Base-by-base conservation (phyloP, 257 asterid species). In the Primulina huaijiensis region DNA sequence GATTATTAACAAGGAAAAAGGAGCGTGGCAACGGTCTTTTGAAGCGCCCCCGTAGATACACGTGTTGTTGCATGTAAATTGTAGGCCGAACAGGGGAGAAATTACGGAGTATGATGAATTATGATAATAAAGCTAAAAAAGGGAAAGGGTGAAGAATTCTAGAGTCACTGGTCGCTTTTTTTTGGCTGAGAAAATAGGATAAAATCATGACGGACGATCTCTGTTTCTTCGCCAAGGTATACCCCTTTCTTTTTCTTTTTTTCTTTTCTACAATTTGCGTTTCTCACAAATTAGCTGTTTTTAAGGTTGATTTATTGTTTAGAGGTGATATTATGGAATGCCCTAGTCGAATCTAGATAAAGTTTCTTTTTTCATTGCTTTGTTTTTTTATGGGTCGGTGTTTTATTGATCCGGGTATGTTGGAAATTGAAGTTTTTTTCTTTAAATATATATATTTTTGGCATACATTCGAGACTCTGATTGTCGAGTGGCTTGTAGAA, bases 141-240 rank as follows among this genome's bases (percentile, higher is more conserved):
- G 31, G 87, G 77, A 74, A 84, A 83, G 87, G 79, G 81, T 71
- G 52, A 70, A 76, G 64, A 70, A 67, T 63, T 46, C 77, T 77
- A 81, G 81, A 84, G 87, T 81, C 81, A 74, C 76, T 75, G 82
- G 76, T 77, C 69, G 25, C 79, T 23, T 37, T 62, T 79, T 84
- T 8, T 50, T 17, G 57, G 57, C 8, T 65, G 78, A 71, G 74
- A 70, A n/a, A n/a, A 61, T 72, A 53, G 75, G 27, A 52, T 20
- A 62, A 69, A 74, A 23, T 34, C 66, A 92, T 92, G 98, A 88
- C 90, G 53, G 96, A 85, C 74, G 79, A 86, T 82, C 81, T 80
- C 81, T 83, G 84, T 75, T 75, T 79, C 75, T 81, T 82, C 81
- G 60, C 78, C 57, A 88, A 92, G 98, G 98, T 84, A 50, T 27